A percentile compares a stretch with the other conserved stretches of the same genome.
Evolutionary conservation across 495 filamentous ascomycete species (phyloP).

Genomic region (Penicilliopsis zonata): DNA sequence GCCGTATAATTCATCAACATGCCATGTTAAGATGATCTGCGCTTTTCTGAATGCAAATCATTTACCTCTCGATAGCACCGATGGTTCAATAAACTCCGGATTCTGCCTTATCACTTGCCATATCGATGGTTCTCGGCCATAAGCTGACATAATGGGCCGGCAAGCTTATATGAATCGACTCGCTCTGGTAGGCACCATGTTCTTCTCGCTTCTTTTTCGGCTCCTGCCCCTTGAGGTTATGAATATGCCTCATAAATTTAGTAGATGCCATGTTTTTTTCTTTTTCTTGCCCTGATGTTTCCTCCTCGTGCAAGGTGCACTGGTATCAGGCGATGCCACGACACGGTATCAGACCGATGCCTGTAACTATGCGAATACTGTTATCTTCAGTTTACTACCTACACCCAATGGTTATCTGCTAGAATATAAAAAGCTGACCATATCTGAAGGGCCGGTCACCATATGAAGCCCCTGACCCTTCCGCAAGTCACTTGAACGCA

Average conservation of each 20-base stretch:
- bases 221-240: not conserved
- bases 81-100: no score
- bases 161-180: constrained; percentile 38
- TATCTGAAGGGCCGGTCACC: constrained; percentile 53
- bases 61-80: no score
- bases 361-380: no score
- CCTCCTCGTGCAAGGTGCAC: no score
- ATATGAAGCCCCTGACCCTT: constrained; percentile 46
- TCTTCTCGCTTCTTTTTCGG: not conserved
- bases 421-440: constrained; percentile 8
- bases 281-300: not conserved
- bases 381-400: no score
- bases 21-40: no score
- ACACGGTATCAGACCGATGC: no score
- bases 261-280: constrained; percentile 1
- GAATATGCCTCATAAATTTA: not conserved
- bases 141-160: constrained; percentile 29
- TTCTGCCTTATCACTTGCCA: no score
- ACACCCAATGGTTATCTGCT: no score
- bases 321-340: no score
- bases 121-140: not conserved
- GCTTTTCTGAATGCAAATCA: no score
- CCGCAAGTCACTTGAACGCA: constrained; percentile 8
- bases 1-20: no score
- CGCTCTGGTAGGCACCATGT: constrained; percentile 36